Evolutionary conservation across 257 asterid genomes (phyloP).

Genomic region (Solanum chiquidenum): DNA sequence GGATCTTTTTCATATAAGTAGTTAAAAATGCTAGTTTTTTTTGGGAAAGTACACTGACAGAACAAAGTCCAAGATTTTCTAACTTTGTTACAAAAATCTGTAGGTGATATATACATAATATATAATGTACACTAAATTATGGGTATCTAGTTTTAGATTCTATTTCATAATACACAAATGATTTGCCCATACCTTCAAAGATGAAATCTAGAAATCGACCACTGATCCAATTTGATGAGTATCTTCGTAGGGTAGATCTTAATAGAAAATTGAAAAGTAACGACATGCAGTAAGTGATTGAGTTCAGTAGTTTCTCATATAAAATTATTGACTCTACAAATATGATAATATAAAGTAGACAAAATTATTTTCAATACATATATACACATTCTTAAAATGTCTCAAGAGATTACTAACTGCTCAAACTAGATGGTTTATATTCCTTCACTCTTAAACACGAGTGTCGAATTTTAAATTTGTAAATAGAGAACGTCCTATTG

Average conservation of each 20-base stretch:
- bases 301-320: too few species aligned
- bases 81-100: not conserved
- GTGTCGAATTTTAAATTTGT: not conserved
- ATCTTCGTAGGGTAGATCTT: accelerated
- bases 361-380: too few species aligned
- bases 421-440: not conserved
- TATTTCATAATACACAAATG: not conserved
- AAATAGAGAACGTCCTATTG: not conserved
- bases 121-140: not conserved
- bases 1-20: conserved; percentile 9
- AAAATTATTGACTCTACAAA: too few species aligned
- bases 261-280: too few species aligned
- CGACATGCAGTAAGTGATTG: too few species aligned
- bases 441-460: too few species aligned
- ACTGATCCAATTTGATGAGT: too few species aligned
- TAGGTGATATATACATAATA: not conserved
- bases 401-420: too few species aligned
- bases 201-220: too few species aligned
- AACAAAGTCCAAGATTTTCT: conserved; percentile 4
- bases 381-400: not conserved
- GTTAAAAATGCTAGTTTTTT: too few species aligned
- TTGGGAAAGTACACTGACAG: too few species aligned
- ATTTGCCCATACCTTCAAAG: not conserved
- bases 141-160: not conserved
- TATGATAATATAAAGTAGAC: too few species aligned